Percentiles rank a stretch among this genome's conserved stretches.
Evolutionary conservation across 768 basidiomycete species (phyloP).

Genomic region (Suillus clintonianus): DNA sequence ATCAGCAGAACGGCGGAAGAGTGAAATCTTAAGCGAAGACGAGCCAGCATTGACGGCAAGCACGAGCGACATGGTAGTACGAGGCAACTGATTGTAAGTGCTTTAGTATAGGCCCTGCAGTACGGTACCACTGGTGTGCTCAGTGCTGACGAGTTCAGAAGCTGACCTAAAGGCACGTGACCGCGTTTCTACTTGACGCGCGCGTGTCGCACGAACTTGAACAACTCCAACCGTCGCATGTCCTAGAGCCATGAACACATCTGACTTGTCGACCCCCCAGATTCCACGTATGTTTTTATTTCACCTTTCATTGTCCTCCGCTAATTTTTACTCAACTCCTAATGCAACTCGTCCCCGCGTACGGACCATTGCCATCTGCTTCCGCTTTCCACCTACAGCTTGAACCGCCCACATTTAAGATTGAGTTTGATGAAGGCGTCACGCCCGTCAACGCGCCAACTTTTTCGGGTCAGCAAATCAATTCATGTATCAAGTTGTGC

Average conservation of each 20-base stretch:
- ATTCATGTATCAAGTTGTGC: neutral
- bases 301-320: neutral
- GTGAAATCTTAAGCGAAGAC: conserved; percentile 82
- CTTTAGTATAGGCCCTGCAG: neutral
- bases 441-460: too few relatives aligned
- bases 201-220: neutral
- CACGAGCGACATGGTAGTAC: conserved; percentile 40
- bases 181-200: neutral
- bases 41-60: conserved; percentile 81
- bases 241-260: neutral
- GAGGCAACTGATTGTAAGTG: neutral
- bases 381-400: too few relatives aligned
- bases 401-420: too few relatives aligned
- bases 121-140: too few relatives aligned
- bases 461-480: neutral
- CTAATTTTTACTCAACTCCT: neutral
- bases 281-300: neutral
- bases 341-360: neutral
- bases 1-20: conserved; percentile 45
- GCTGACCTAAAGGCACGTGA: neutral
- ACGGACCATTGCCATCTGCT: too few relatives aligned
- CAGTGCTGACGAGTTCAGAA: neutral
- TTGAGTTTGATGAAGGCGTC: too few relatives aligned
- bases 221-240: neutral
- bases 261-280: neutral